Conservation (phyloP, 139 green algal species). For the Chlamydomonas sp. region DNA sequence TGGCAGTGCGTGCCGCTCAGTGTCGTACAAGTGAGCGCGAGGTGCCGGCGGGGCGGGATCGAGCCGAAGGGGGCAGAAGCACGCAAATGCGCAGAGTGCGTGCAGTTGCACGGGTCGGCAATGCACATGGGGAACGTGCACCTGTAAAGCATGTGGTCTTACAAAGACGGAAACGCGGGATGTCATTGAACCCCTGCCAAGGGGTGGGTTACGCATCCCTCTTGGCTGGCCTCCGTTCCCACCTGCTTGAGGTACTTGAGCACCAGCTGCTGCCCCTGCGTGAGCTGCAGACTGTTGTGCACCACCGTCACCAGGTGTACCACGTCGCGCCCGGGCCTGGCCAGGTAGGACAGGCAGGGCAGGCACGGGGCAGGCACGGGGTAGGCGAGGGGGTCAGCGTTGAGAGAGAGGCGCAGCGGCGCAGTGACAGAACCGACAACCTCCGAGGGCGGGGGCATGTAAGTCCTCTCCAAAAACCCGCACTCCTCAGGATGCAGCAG, state of each 20-base stretch:
- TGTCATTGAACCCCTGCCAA: not conserved
- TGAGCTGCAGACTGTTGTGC: constrained; percentile 20
- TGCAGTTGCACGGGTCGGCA: too few species aligned
- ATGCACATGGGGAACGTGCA: too few species aligned
- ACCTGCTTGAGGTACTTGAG: constrained; percentile 39
- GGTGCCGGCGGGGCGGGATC: too few species aligned
- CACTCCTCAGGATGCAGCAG: too few species aligned
- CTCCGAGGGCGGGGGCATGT: not conserved
- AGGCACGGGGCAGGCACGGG: not conserved
- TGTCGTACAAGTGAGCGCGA: too few species aligned
- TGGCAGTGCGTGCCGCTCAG: not conserved
- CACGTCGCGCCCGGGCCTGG: constrained; percentile 31
- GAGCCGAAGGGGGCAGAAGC: not conserved
- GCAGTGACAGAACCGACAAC: not conserved
- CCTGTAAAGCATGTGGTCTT: too few species aligned
- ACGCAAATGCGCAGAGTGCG: too few species aligned
- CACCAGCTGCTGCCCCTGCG: constrained; percentile 33
- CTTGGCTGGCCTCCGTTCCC: not conserved
- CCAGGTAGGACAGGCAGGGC: not conserved
- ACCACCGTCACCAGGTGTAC: constrained; percentile 45
- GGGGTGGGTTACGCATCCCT: not conserved
- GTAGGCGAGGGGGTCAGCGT: not conserved
- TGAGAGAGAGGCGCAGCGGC: not conserved
- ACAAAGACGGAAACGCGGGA: not conserved
- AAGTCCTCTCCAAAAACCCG: not conserved